Conservation (phyloP, 2,329 filamentous ascomycete species). For the Hyphodiscus sp. region DNA sequence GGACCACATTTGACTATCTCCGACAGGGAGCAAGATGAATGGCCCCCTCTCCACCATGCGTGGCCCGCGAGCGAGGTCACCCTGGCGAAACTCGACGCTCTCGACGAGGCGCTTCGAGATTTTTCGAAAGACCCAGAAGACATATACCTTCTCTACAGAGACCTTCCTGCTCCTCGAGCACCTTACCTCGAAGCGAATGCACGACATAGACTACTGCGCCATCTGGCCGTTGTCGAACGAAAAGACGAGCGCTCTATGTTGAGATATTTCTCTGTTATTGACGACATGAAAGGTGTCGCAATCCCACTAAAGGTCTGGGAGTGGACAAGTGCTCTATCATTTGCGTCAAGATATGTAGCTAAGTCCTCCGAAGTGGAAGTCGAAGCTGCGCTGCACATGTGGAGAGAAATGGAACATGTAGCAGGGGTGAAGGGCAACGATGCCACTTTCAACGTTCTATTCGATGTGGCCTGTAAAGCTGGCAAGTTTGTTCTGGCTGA, state of each 20-base stretch:
- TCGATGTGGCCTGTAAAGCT: conserved; percentile 79
- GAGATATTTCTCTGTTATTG: conserved; percentile 75
- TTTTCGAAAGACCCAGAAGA: conserved; percentile 19
- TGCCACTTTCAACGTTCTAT: conserved; percentile 91
- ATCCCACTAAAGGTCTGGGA: conserved; percentile 61
- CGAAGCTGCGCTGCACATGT: conserved; percentile 66
- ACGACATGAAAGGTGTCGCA: conserved; percentile 72
- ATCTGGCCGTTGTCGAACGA: conserved; percentile 25
- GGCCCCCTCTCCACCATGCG: conserved; percentile 24
- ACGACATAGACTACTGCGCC: conserved; percentile 27
- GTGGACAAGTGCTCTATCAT: conserved; percentile 80
- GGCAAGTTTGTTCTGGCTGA: conserved; percentile 80
- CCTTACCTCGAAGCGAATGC: conserved; percentile 25
- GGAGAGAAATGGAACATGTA: conserved; percentile 82
- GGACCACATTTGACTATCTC: conserved; percentile 45
- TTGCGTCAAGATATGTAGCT: conserved; percentile 66
- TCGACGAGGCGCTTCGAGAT: conserved; percentile 18
- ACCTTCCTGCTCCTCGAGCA: conserved; percentile 29
- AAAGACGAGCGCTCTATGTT: conserved; percentile 53
- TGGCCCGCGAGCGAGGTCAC: conserved; percentile 26
- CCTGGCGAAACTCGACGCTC: conserved; percentile 20
- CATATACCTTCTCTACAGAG: conserved; percentile 31
- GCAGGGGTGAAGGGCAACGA: conserved; percentile 59
- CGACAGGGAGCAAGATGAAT: conserved; percentile 41
- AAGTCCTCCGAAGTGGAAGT: conserved; percentile 52